phyloP scores from a whole-genome alignment of 306 rosid species.

The Alnus rubra region DNA sequence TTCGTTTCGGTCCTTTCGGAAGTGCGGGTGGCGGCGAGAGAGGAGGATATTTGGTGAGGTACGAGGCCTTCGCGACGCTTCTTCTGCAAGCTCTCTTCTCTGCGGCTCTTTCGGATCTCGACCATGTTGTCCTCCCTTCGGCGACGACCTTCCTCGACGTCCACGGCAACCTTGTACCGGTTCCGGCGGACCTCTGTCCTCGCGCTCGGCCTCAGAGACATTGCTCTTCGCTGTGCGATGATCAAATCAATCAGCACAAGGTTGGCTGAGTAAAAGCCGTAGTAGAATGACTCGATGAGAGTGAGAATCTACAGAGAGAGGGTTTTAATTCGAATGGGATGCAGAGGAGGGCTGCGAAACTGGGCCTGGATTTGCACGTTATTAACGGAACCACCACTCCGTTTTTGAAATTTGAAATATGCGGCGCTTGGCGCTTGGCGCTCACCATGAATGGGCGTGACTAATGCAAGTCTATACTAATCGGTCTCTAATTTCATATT shows the following conservation, averaged over 20 bases:
- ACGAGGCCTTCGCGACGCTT: slow-evolving; percentile 94
- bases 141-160: slow-evolving; percentile 96
- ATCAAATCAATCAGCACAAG: too few relatives aligned
- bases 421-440: background rate
- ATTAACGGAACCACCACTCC: background rate
- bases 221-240: slow-evolving; percentile 25
- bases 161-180: slow-evolving; percentile 97
- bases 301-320: background rate
- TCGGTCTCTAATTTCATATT: too few relatives aligned
- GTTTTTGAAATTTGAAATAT: slow-evolving; percentile 2
- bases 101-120: slow-evolving; percentile 94
- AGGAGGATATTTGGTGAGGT: slow-evolving; percentile 48
- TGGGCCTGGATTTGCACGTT: background rate
- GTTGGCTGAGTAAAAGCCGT: too few relatives aligned
- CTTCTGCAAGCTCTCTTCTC: slow-evolving; percentile 94
- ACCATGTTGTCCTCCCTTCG: slow-evolving; percentile 96
- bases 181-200: slow-evolving; percentile 93
- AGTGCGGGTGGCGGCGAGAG: slow-evolving; percentile 25
- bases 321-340: background rate
- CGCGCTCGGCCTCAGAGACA: slow-evolving; percentile 93
- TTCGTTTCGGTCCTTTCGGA: slow-evolving; percentile 52
- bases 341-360: background rate
- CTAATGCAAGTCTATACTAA: too few relatives aligned
- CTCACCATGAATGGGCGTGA: background rate
- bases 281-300: too few relatives aligned